A percentile compares a stretch with the other conserved stretches of the same genome.
Conservation (phyloP, 2,329 filamentous ascomycete genomes). For the Corynespora cassiicola region DNA sequence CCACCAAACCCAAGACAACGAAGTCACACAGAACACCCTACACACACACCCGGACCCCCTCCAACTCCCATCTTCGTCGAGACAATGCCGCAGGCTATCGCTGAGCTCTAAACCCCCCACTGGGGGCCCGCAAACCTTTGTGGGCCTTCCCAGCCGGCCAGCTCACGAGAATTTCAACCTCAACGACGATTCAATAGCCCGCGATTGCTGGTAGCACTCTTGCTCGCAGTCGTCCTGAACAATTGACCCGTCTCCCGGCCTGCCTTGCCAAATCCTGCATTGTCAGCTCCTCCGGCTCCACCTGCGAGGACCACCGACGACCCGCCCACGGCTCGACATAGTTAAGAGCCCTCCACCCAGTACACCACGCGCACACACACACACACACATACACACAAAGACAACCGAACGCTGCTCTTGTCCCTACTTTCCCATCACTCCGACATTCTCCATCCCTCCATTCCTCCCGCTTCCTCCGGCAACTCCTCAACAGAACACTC, state of each 20-base stretch:
- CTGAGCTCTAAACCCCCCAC: slow-evolving; percentile 85
- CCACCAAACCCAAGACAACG: slow-evolving; percentile 46
- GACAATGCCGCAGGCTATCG: slow-evolving; percentile 56
- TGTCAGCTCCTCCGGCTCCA: slow-evolving; percentile 39
- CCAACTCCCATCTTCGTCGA: slow-evolving; percentile 48
- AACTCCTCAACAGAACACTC: slow-evolving; percentile 7
- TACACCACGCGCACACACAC: slow-evolving; percentile 36
- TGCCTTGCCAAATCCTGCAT: slow-evolving; percentile 37
- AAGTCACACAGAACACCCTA: slow-evolving; percentile 45
- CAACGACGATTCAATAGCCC: slow-evolving; percentile 47
- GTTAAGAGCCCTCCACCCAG: slow-evolving; percentile 42
- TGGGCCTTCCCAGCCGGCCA: slow-evolving; percentile 79
- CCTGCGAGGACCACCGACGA: slow-evolving; percentile 42
- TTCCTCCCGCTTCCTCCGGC: no score
- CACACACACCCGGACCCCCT: slow-evolving; percentile 30
- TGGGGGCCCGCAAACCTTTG: slow-evolving; percentile 65
- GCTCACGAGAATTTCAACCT: slow-evolving; percentile 76
- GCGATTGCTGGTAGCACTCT: slow-evolving; percentile 42
- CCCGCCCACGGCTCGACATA: slow-evolving; percentile 40
- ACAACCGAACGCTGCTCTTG: slow-evolving; percentile 32
- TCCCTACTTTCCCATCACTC: slow-evolving; percentile 10
- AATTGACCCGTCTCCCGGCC: slow-evolving; percentile 40
- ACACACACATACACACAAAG: slow-evolving; percentile 29
- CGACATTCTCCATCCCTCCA: no score
- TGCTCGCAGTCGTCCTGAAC: slow-evolving; percentile 38